Evolutionary conservation across 768 basidiomycete species (phyloP), one percentile per base, ranked within the genome.

Genomic region (Podaxis sp.): DNA sequence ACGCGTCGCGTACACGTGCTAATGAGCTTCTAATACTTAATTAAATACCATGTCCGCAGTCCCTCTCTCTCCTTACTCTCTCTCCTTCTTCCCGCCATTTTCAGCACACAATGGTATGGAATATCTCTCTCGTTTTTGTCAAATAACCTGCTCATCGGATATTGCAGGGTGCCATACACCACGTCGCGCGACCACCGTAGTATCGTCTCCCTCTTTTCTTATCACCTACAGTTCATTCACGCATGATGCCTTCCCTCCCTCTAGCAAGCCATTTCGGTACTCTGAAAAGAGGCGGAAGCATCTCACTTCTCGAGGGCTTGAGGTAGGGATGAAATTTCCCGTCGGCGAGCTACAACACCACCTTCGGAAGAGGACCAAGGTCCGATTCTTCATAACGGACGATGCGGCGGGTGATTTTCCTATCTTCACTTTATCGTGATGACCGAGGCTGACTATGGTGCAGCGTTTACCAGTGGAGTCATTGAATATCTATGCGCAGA

Each of bases 401-500:
- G 86, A 84, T 71, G 87, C 89, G 26, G 86, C 90, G 64, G 85
- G 87, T 87, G 67, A 40, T 60, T n/a, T 4, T 28, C 8, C 17
- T n/a, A 28, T 37, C 8, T 10, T 40, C 4, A 3, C 1, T 11
- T 5, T 24, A 52, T 38, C 15, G 24, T 26, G 8, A 55, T 22
- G 17, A 26, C 26, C 24, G 33, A 56, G 63, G 36, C 56, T 61
- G 2, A 57, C 37, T 5, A 17, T 5, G 30, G 1, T 7, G 15
- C 61, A 88, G 93, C 93, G 55, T 93, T 92, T 76, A 84, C 93
- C 62, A 87, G 91, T 62, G 90, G 90, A 56, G 92, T 94, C 59
- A 82, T 95, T 28, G 93, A 95, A 75, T 95, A 95, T 74, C 83
- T 95, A 40, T 84, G 87, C 5, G 93, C 93, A 30, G 93, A 95